These are phyloP conservation scores for Blastocystis sp. DNA, from an alignment of 352 stramenopile genomes.

Conservation along the genomic window DNA sequence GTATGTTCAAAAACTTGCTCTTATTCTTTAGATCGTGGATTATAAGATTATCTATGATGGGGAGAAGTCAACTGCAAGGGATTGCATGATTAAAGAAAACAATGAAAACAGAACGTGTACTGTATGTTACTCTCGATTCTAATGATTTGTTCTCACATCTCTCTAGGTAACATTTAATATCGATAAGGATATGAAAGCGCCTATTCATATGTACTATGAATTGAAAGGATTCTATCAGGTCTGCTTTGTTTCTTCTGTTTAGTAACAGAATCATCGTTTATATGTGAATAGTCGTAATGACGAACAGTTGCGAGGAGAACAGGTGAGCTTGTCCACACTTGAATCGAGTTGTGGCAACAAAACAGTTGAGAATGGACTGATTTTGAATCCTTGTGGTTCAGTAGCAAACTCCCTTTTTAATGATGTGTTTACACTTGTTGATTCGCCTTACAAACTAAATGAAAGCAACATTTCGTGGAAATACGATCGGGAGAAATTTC, in stretches of 20 bases:
- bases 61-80: slow-evolving; percentile 67
- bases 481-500: slow-evolving; percentile 81
- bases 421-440: slow-evolving; percentile 8
- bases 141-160: slow-evolving; percentile 66
- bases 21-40: slow-evolving; percentile 72
- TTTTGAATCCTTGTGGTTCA: slow-evolving; percentile 76
- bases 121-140: background rate
- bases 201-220: slow-evolving; percentile 80
- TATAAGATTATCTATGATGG: slow-evolving; percentile 81
- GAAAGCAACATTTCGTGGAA: slow-evolving; percentile 79
- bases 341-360: slow-evolving; percentile 53
- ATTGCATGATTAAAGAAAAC: slow-evolving; percentile 71
- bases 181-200: slow-evolving; percentile 79
- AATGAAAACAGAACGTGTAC: slow-evolving; percentile 69
- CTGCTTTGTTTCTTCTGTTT: background rate
- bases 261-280: slow-evolving; percentile 72
- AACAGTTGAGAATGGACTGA: slow-evolving; percentile 14
- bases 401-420: slow-evolving; percentile 82
- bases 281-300: slow-evolving; percentile 80
- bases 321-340: slow-evolving; percentile 62
- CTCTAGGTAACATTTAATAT: slow-evolving; percentile 74
- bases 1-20: slow-evolving; percentile 64
- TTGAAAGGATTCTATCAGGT: slow-evolving; percentile 81
- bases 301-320: slow-evolving; percentile 74
- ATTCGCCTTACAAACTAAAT: slow-evolving; percentile 67